Evolutionary conservation across 2,329 filamentous ascomycete species (phyloP), one percentile per base, ranked within the genome.

Genomic region (Epicoccum sorghinum): DNA sequence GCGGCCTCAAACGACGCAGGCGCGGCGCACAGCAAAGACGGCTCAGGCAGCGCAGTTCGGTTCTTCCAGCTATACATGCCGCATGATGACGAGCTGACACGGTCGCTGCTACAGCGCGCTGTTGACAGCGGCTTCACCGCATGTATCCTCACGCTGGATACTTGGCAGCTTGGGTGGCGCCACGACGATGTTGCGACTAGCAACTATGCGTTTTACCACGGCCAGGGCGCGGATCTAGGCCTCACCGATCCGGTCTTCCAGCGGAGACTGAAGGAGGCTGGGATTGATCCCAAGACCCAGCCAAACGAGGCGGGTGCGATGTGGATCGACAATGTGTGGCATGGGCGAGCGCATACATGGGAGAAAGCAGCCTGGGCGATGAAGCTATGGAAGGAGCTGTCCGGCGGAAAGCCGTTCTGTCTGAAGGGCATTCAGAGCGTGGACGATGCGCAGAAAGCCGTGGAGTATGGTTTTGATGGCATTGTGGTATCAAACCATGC

Each of bases 401-500:
- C 73, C 1, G 81, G 81, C 0, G 78, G 85, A 7, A 80, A 81
- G 76, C 86, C 65, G 61, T 90, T 78, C 75, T 87, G 59, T 43
- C 71, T 91, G 24, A 91, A 91, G 71, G 88, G 88, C 0, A 83
- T 91, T n/a, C 87, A 90, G 75, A 84, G 82, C 12, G 82, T 84
- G 0, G 77, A 79, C 36, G 89, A 91, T 70, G 88, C 88, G 12
- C 76, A 79, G 47, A 79, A 77, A 60, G 85, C 85, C 2, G 79
- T 86, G 32, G 80, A 87, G 46, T 66, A 80, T 10, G 87, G 86
- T 0, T 82, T 84, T 3, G 84, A 90, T 60, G 88, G 85, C 0
- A 88, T 91, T 42, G 80, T 91, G 1, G 77, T 91, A 1, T 84
- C 81, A 12, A 91, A 91, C 61, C 89, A 91, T 68, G 89, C 88